Percentiles rank a stretch among this genome's conserved stretches.
These are phyloP conservation scores for Pinus taeda DNA, from an alignment of 75 land plant genomes.

Conservation along the genomic window DNA sequence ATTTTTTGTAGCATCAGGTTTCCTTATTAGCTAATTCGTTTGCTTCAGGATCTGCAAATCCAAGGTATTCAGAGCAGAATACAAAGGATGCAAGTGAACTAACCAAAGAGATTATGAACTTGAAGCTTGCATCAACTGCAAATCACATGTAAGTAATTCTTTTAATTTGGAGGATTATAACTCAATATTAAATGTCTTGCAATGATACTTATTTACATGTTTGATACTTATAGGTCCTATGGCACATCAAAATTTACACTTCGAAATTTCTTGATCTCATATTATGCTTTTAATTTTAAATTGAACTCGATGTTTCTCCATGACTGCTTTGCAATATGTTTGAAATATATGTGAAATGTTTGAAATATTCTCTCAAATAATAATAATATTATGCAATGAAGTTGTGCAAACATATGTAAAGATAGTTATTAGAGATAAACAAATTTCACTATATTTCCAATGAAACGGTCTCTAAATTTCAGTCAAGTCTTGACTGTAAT, in stretches of 20 bases:
- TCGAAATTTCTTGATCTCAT: neutral
- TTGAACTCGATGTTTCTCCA: neutral
- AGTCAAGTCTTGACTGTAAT: neutral
- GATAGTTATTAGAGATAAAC: neutral
- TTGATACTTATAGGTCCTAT: neutral
- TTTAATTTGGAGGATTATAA: neutral
- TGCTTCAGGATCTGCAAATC: constrained; percentile 75
- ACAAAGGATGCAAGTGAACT: constrained; percentile 46
- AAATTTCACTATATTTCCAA: neutral
- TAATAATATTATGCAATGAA: neutral
- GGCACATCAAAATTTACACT: neutral
- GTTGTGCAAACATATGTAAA: neutral
- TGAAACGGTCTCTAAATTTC: neutral
- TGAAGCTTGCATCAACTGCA: constrained; percentile 10
- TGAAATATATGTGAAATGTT: too few species aligned
- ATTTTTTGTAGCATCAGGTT: neutral
- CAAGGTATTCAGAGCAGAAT: constrained; percentile 46
- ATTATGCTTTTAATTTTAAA: neutral
- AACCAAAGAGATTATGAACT: constrained; percentile 37
- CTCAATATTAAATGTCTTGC: neutral
- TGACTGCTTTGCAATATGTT: too few species aligned
- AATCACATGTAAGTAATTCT: constrained; percentile 7
- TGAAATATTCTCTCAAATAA: neutral
- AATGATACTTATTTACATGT: neutral
- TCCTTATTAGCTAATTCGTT: constrained; percentile 1